Evolutionary conservation across 163 green algal genomes (phyloP).

Genomic region (Scenedesmus sp.): DNA sequence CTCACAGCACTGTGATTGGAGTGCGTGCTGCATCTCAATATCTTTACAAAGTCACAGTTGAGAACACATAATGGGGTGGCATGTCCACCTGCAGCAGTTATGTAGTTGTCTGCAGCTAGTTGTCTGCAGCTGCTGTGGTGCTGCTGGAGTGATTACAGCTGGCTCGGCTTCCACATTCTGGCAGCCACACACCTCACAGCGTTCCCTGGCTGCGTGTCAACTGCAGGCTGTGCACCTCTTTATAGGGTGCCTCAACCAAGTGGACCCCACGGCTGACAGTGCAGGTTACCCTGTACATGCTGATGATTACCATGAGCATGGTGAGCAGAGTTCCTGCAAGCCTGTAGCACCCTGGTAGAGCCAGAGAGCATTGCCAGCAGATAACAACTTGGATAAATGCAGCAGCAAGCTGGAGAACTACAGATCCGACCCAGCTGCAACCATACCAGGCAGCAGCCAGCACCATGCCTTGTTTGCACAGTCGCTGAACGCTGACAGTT

Average conservation of each 20-base stretch:
- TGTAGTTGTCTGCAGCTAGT: not conserved
- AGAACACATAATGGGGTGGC: not conserved
- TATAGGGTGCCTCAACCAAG: conserved; percentile 41
- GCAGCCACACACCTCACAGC: not conserved
- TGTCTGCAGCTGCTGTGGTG: no score
- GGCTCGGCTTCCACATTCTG: no score
- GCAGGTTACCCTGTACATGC: conserved; percentile 41
- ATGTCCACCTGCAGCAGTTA: not conserved
- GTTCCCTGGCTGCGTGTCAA: not conserved
- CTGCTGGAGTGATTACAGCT: no score
- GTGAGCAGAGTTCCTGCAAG: not conserved
- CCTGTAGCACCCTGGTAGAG: not conserved
- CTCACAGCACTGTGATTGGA: not conserved
- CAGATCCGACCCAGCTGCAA: no score
- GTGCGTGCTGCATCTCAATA: not conserved
- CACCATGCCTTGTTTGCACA: no score
- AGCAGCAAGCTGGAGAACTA: not conserved
- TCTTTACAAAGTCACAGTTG: not conserved
- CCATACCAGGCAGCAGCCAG: no score
- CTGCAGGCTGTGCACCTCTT: conserved; percentile 37
- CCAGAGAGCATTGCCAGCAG: not conserved
- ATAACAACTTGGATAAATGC: no score
- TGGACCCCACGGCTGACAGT: conserved; percentile 31
- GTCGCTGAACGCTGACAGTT: no score
- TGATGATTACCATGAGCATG: conserved; percentile 37